Conservation (phyloP, 1,284 basidiomycete species). For the Pseudozyma hubeiensis region DNA sequence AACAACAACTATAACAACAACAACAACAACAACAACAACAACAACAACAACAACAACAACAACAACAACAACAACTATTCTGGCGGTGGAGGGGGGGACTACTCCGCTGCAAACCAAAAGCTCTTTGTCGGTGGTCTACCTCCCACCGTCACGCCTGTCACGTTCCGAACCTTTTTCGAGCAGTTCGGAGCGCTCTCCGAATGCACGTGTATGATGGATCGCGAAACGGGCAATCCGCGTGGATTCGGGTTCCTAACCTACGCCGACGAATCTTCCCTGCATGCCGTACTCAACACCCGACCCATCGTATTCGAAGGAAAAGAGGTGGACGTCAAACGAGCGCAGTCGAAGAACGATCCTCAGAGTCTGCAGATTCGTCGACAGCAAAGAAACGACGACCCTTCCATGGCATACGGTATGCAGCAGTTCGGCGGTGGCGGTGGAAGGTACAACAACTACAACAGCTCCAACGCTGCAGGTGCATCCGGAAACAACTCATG, state of each 20-base stretch:
- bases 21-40: neutral
- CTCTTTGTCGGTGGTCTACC: slow-evolving; percentile 96
- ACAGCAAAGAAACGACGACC: slow-evolving; percentile 28
- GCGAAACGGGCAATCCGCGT: slow-evolving; percentile 92
- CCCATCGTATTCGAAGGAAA: slow-evolving; percentile 69
- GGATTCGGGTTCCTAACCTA: slow-evolving; percentile 99
- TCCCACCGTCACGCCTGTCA: slow-evolving; percentile 88
- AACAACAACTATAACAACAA: slow-evolving; percentile 2
- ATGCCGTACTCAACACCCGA: slow-evolving; percentile 71
- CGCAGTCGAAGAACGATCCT: slow-evolving; percentile 53
- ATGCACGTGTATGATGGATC: slow-evolving; percentile 98
- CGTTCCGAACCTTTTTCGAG: slow-evolving; percentile 89
- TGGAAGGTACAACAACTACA: slow-evolving; percentile 14
- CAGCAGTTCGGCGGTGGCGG: slow-evolving; percentile 11
- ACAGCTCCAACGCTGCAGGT: slow-evolving; percentile 73
- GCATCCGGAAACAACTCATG: slow-evolving; percentile 71
- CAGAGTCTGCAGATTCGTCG: slow-evolving; percentile 35
- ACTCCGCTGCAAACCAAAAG: slow-evolving; percentile 61
- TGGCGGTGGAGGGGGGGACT: slow-evolving; percentile 3
- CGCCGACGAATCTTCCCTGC: slow-evolving; percentile 83
- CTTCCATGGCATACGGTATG: slow-evolving; percentile 13
- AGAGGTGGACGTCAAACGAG: slow-evolving; percentile 88
- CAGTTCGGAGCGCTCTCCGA: slow-evolving; percentile 92
- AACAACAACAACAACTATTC: slow-evolving; percentile 2
- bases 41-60: neutral